Evolutionary conservation across 345 rosid genomes (phyloP).

Genomic region (Gossypium ekmanianum): DNA sequence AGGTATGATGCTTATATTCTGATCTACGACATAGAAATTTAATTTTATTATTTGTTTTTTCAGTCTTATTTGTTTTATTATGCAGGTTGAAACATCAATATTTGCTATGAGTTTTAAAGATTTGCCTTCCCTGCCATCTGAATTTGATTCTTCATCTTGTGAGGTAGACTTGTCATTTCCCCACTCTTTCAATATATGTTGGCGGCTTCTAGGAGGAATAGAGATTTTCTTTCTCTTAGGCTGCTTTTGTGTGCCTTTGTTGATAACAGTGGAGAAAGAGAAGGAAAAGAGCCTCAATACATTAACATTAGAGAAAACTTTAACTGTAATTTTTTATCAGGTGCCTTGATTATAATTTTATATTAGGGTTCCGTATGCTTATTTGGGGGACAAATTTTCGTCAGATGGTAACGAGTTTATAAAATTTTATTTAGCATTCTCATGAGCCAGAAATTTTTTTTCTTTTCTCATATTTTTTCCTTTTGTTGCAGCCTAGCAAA

Average conservation of each 20-base stretch:
- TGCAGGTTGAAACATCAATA: conserved; percentile 87
- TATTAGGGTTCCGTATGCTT: neutral
- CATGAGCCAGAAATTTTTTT: neutral
- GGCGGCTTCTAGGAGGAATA: neutral
- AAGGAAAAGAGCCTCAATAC: neutral
- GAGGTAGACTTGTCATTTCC: conserved; percentile 47
- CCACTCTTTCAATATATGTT: conserved; percentile 12
- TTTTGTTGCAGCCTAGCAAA: conserved; percentile 52
- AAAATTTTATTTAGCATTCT: neutral
- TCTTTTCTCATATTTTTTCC: neutral
- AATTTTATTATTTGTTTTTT: conserved; percentile 13
- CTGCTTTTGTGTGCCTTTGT: neutral
- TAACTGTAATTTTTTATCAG: neutral
- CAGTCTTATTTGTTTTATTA: conserved; percentile 20
- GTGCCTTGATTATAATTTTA: neutral
- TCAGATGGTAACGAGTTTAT: neutral
- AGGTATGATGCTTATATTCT: conserved; percentile 42
- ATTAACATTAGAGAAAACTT: neutral
- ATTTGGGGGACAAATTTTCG: neutral
- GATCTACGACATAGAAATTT: conserved; percentile 10
- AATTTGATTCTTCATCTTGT: conserved; percentile 65
- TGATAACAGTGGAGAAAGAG: neutral
- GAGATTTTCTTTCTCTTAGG: neutral
- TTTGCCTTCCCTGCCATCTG: conserved; percentile 49
- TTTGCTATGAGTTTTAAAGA: conserved; percentile 83